phyloP scores from a whole-genome alignment of 2,329 filamentous ascomycete species.

The Lojkania enalia region DNA sequence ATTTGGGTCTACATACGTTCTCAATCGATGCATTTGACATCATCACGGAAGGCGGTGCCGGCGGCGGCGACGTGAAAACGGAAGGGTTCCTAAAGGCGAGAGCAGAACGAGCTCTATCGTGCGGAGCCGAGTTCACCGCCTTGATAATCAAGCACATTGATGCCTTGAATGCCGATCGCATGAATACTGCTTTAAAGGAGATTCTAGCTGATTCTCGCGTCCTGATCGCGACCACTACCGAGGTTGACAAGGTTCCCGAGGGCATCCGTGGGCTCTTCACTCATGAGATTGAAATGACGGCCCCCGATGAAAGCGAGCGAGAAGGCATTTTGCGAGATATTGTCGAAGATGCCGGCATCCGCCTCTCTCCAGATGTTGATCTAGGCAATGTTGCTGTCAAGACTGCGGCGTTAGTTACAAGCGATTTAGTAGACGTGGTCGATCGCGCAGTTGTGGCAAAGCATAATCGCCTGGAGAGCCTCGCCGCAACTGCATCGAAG shows the following conservation, averaged over 20 bases:
- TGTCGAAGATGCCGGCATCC: constrained; percentile 73
- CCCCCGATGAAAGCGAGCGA: constrained; percentile 88
- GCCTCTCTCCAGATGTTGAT: constrained; percentile 82
- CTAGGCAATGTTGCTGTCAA: constrained; percentile 85
- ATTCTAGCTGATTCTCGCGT: constrained; percentile 79
- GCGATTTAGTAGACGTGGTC: constrained; percentile 91
- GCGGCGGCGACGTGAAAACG: constrained; percentile 89
- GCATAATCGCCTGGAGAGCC: constrained; percentile 71
- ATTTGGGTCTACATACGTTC: constrained; percentile 89
- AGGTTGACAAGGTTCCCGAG: constrained; percentile 92
- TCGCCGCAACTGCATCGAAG: constrained; percentile 58
- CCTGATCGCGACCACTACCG: constrained; percentile 89
- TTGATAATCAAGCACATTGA: constrained; percentile 90
- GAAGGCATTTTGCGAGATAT: constrained; percentile 83
- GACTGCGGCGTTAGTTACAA: constrained; percentile 92
- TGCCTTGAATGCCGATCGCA: constrained; percentile 86
- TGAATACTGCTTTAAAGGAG: constrained; percentile 81
- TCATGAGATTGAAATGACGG: constrained; percentile 90
- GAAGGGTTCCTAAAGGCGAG: constrained; percentile 87
- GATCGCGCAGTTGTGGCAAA: constrained; percentile 83
- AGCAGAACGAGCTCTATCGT: constrained; percentile 85
- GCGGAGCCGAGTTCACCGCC: constrained; percentile 80
- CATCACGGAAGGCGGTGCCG: constrained; percentile 83
- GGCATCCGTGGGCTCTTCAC: constrained; percentile 89
- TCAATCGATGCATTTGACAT: constrained; percentile 91